Evolutionary conservation across 371 early-diverging fungal species (phyloP).

Genomic region (Rhizopus microsporus): DNA sequence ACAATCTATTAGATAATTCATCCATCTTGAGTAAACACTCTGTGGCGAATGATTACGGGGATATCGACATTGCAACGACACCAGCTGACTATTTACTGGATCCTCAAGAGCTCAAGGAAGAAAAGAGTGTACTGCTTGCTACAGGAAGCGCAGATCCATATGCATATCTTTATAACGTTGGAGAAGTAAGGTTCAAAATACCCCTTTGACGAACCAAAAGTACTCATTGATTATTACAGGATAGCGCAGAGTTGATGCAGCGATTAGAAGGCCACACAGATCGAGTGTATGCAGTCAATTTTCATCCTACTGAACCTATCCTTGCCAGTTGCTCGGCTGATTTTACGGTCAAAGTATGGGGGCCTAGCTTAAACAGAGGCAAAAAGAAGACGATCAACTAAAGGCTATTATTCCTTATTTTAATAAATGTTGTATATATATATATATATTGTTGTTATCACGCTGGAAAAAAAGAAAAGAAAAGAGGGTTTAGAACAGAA

Average conservation of each 20-base stretch:
- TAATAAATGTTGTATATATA: too few relatives aligned
- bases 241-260: slow-evolving; percentile 73
- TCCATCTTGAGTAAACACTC: slow-evolving; percentile 43
- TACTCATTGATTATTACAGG: slow-evolving; percentile 32
- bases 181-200: slow-evolving; percentile 48
- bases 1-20: slow-evolving; percentile 35
- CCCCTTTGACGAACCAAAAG: neutral
- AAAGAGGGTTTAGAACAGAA: too few relatives aligned
- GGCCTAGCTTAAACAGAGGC: slow-evolving; percentile 48
- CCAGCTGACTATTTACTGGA: slow-evolving; percentile 40
- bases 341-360: slow-evolving; percentile 83
- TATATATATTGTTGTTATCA: too few relatives aligned
- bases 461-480: too few relatives aligned
- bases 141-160: slow-evolving; percentile 89
- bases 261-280: slow-evolving; percentile 85
- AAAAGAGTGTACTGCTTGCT: slow-evolving; percentile 70
- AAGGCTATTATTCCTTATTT: neutral
- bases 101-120: slow-evolving; percentile 52
- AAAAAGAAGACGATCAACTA: slow-evolving; percentile 50
- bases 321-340: slow-evolving; percentile 85
- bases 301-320: slow-evolving; percentile 82
- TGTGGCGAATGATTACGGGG: slow-evolving; percentile 39
- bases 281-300: slow-evolving; percentile 82
- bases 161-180: slow-evolving; percentile 80
- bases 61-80: slow-evolving; percentile 33